These are phyloP conservation scores for Yamagishiella unicocca DNA, from an alignment of 139 green algal species.

Conservation along the genomic window DNA sequence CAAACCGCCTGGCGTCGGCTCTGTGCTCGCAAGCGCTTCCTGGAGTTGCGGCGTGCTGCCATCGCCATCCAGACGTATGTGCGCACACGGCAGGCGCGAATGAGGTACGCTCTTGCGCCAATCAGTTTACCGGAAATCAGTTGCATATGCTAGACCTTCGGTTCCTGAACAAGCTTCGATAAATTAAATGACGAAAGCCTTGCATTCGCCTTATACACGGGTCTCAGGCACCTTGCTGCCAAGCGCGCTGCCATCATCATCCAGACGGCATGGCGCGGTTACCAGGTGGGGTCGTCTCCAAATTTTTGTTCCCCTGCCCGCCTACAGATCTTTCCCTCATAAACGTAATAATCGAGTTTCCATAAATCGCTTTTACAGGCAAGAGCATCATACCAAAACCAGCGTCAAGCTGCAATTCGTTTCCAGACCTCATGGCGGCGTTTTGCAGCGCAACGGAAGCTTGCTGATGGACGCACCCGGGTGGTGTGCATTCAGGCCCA, in stretches of 20 bases:
- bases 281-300: slow-evolving; percentile 14
- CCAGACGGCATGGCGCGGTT: slow-evolving; percentile 16
- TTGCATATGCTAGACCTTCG: too few species aligned
- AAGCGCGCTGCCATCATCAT: slow-evolving; percentile 6
- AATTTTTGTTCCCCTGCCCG: too few species aligned
- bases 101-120: background rate
- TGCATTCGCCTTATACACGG: too few species aligned
- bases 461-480: background rate
- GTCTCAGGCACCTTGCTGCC: slow-evolving; percentile 25
- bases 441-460: background rate
- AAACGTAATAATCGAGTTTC: too few species aligned
- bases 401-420: background rate
- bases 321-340: too few species aligned
- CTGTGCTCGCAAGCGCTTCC: background rate
- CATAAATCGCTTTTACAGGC: too few species aligned
- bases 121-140: background rate
- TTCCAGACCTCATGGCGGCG: background rate
- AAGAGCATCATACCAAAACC: too few species aligned
- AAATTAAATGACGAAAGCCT: too few species aligned
- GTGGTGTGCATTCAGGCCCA: background rate
- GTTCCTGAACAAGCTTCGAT: too few species aligned
- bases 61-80: slow-evolving; percentile 29
- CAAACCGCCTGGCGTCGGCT: slow-evolving; percentile 39
- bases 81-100: background rate
- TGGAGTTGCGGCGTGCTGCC: slow-evolving; percentile 25